Conservation (phyloP, 2,329 filamentous ascomycete genomes). For the Arthrobotrys pseudoclavata region DNA sequence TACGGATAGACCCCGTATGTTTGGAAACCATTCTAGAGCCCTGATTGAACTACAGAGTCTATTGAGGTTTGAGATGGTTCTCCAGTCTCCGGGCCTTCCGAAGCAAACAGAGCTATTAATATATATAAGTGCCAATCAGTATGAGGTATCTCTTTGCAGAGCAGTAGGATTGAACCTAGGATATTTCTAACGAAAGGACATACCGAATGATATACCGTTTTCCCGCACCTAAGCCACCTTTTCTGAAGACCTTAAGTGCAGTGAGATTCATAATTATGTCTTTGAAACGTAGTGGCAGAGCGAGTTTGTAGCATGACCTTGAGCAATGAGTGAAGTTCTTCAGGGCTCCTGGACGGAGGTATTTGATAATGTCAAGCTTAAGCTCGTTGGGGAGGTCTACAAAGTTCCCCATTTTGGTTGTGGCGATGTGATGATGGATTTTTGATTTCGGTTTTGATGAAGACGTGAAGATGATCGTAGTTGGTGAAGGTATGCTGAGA, state of each 20-base stretch:
- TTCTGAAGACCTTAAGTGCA: background rate
- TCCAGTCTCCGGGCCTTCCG: background rate
- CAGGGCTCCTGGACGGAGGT: background rate
- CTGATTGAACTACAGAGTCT: background rate
- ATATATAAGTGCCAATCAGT: background rate
- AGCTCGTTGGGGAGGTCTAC: background rate
- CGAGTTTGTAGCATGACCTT: background rate
- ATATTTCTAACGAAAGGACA: background rate
- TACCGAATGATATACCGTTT: background rate
- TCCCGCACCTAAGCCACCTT: background rate
- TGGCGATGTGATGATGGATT: background rate
- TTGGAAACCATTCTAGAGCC: background rate
- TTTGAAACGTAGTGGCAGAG: background rate
- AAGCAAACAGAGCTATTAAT: background rate
- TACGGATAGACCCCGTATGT: background rate
- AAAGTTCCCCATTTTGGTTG: background rate
- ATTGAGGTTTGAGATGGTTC: background rate
- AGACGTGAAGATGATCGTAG: background rate
- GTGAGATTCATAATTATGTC: background rate
- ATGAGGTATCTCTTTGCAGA: no score
- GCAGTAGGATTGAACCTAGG: background rate
- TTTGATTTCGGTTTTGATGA: background rate
- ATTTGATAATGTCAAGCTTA: background rate
- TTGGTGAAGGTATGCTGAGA: background rate
- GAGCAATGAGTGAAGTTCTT: background rate